Percentiles rank a stretch among this genome's conserved stretches.
phyloP scores from a whole-genome alignment of 257 asterid species.

The Scutellaria minor region DNA sequence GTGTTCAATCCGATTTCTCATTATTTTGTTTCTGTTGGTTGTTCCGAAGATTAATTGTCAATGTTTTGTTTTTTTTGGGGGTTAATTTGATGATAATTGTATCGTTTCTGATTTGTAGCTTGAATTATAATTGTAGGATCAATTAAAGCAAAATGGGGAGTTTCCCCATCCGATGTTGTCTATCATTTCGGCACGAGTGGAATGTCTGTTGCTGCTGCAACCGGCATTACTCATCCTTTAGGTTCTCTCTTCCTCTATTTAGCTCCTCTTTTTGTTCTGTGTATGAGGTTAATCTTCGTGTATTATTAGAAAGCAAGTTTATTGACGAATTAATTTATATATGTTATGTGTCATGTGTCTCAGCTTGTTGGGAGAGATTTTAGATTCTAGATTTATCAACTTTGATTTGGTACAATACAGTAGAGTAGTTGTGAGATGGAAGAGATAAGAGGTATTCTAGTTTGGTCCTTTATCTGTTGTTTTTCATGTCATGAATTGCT shows the following conservation, averaged over 20 bases:
- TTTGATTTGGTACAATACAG: neutral
- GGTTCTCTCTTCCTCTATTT: slow-evolving; percentile 46
- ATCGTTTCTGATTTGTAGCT: slow-evolving; percentile 19
- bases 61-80: neutral
- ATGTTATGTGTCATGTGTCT: slow-evolving; percentile 1
- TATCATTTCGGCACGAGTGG: slow-evolving; percentile 93
- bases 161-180: slow-evolving; percentile 61
- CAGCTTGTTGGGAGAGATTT: neutral
- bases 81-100: neutral
- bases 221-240: slow-evolving; percentile 90
- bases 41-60: neutral
- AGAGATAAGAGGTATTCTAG: neutral
- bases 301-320: neutral
- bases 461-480: neutral
- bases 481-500: too few relatives aligned
- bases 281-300: neutral
- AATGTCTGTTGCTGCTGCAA: slow-evolving; percentile 87
- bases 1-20: neutral
- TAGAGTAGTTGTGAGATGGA: neutral
- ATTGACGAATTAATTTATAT: neutral
- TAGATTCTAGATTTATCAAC: neutral
- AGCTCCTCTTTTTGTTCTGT: neutral
- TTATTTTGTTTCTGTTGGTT: slow-evolving; percentile 19
- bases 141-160: slow-evolving; percentile 48
- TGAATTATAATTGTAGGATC: slow-evolving; percentile 38